Conservation (phyloP, 495 filamentous ascomycete genomes). For the Neurospora sp. region DNA sequence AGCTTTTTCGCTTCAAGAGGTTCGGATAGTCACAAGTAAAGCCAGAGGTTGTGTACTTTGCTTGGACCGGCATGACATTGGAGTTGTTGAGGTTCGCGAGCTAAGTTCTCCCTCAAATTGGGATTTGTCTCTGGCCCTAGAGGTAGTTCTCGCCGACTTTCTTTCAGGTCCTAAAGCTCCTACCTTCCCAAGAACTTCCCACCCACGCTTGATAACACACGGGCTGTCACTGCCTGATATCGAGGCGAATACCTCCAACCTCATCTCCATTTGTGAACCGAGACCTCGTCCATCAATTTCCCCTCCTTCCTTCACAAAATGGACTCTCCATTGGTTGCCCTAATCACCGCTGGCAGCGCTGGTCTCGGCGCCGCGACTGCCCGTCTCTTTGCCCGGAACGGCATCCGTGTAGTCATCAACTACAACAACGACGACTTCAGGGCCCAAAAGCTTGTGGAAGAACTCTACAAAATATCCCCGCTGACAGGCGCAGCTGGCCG, state of each 20-base stretch:
- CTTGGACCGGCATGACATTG: background rate
- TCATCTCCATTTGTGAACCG: background rate
- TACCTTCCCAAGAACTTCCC: too few relatives aligned
- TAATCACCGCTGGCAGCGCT: constrained; percentile 47
- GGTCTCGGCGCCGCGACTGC: constrained; percentile 48
- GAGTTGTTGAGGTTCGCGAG: too few relatives aligned
- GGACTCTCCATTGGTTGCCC: constrained; percentile 26
- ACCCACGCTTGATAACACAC: too few relatives aligned
- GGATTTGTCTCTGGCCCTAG: background rate
- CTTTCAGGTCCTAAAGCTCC: too few relatives aligned
- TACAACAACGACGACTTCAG: constrained; percentile 37
- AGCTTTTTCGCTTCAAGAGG: background rate
- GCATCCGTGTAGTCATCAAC: constrained; percentile 43
- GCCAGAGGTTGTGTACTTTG: background rate
- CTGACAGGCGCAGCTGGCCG: background rate
- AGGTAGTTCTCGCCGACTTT: background rate
- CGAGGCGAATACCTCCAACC: background rate
- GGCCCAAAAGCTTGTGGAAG: constrained; percentile 33
- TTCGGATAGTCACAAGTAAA: background rate
- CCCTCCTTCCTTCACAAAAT: background rate
- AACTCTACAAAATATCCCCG: constrained; percentile 25
- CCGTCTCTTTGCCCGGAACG: constrained; percentile 36
- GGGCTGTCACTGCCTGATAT: too few relatives aligned
- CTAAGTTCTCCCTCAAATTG: background rate
- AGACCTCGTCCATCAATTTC: background rate